These are phyloP conservation scores for Yamadazyma atlantica DNA, from an alignment of 1,139 yeast species.

Conservation along the genomic window DNA sequence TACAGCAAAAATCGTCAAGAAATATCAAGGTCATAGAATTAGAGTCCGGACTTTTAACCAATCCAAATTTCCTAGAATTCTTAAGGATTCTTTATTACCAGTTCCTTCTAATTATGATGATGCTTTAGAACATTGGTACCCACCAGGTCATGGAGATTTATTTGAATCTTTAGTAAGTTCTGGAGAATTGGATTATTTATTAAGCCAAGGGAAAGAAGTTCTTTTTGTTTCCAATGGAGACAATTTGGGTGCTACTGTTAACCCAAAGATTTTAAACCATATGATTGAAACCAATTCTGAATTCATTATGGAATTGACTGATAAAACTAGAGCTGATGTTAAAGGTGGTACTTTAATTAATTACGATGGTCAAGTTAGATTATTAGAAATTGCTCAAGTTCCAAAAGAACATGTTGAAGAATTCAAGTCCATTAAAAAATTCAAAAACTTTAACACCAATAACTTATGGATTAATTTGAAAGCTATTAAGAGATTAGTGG, in stretches of 20 bases:
- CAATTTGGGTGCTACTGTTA: constrained; percentile 97
- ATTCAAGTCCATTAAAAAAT: constrained; percentile 95
- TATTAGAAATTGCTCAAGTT: constrained; percentile 97
- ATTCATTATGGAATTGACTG: constrained; percentile 97
- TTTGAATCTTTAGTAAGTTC: constrained; percentile 87
- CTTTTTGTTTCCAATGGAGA: constrained; percentile 97
- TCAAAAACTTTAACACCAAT: constrained; percentile 96
- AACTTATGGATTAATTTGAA: constrained; percentile 95
- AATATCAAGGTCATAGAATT: constrained; percentile 95
- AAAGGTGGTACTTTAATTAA: constrained; percentile 98
- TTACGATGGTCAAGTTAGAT: constrained; percentile 92
- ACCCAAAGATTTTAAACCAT: constrained; percentile 84
- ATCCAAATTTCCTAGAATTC: constrained; percentile 94
- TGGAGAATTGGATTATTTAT: constrained; percentile 87
- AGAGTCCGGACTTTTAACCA: constrained; percentile 96
- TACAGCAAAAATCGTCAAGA: constrained; percentile 92
- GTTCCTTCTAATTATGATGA: constrained; percentile 82
- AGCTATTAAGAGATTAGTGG: constrained; percentile 91
- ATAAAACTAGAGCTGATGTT: constrained; percentile 98
- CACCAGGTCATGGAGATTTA: constrained; percentile 98
- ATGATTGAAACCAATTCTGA: constrained; percentile 91
- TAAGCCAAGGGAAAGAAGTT: constrained; percentile 92
- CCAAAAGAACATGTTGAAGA: constrained; percentile 99
- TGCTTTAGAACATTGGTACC: constrained; percentile 87
- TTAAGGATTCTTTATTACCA: constrained; percentile 90